These are phyloP conservation scores for Xylaria telfairii DNA, from an alignment of 495 filamentous ascomycete genomes.

Conservation along the genomic window DNA sequence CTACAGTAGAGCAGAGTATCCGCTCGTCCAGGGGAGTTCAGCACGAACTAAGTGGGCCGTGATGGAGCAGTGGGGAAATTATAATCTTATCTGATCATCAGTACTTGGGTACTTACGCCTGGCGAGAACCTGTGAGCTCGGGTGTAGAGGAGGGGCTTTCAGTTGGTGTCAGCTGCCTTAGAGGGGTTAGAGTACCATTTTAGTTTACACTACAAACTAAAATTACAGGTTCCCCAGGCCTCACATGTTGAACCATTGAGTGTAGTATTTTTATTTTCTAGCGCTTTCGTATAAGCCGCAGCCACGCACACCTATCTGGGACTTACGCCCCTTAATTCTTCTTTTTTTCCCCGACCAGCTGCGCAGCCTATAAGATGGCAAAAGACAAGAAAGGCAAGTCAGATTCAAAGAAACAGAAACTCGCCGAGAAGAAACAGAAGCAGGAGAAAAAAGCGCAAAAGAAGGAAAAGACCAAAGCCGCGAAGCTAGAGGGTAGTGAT, in stretches of 20 bases:
- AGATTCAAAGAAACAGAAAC: conserved; percentile 65
- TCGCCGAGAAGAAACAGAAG: conserved; percentile 69
- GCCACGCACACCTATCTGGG: not conserved
- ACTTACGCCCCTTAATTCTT: too few species aligned
- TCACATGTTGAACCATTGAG: not conserved
- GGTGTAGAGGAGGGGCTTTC: conserved; percentile 11
- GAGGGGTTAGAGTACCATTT: conserved; percentile 15
- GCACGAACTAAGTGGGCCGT: conserved; percentile 3
- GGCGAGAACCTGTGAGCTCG: not conserved
- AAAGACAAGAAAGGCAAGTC: conserved; percentile 65
- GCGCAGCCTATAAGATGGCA: conserved; percentile 45
- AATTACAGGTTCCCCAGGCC: not conserved
- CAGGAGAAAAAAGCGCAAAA: conserved; percentile 69
- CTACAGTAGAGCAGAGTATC: conserved; percentile 7
- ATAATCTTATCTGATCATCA: conserved; percentile 31
- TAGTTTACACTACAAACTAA: not conserved
- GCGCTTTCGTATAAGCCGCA: not conserved
- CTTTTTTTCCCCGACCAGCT: not conserved
- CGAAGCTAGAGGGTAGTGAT: conserved; percentile 72
- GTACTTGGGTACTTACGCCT: conserved; percentile 18
- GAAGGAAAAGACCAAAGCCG: conserved; percentile 61
- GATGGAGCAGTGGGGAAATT: not conserved
- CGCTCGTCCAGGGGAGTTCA: not conserved
- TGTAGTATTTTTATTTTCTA: conserved; percentile 5
- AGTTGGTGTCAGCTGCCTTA: conserved; percentile 12